These are phyloP conservation scores for Zychaea mexicana DNA, from an alignment of 371 early-diverging fungal genomes.

Conservation along the genomic window DNA sequence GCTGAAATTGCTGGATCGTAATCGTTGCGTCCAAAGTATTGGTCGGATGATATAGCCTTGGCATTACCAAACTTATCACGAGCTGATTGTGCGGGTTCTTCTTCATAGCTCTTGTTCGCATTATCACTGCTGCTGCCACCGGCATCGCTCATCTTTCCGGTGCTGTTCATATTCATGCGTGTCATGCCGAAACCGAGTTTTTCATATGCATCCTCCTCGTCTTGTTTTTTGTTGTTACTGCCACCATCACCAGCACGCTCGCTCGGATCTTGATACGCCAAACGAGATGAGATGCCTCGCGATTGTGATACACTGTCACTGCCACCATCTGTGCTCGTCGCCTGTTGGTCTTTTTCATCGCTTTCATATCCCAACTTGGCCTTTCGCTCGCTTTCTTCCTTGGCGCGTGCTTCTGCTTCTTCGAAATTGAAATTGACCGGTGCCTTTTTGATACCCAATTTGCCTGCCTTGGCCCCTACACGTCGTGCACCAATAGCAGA, in stretches of 20 bases:
- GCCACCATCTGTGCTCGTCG: not conserved
- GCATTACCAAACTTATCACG: constrained; percentile 69
- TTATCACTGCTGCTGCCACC: not conserved
- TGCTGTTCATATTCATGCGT: constrained; percentile 36
- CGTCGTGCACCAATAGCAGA: constrained; percentile 36
- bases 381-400: constrained; percentile 79
- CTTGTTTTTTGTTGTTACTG: constrained; percentile 75
- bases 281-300: constrained; percentile 26
- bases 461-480: constrained; percentile 63
- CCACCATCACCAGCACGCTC: too few relatives aligned
- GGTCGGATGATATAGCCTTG: constrained; percentile 86
- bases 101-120: constrained; percentile 13
- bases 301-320: not conserved
- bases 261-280: constrained; percentile 23
- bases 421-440: constrained; percentile 85
- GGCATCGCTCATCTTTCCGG: constrained; percentile 15
- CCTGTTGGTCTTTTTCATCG: constrained; percentile 55
- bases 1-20: constrained; percentile 67
- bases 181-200: constrained; percentile 86
- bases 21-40: constrained; percentile 84
- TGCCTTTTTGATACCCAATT: constrained; percentile 82
- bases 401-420: constrained; percentile 89
- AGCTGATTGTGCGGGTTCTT: constrained; percentile 37
- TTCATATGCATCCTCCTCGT: constrained; percentile 60
- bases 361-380: constrained; percentile 73